Conservation (phyloP, 2,329 filamentous ascomycete genomes). For the Alternaria brassicae region DNA sequence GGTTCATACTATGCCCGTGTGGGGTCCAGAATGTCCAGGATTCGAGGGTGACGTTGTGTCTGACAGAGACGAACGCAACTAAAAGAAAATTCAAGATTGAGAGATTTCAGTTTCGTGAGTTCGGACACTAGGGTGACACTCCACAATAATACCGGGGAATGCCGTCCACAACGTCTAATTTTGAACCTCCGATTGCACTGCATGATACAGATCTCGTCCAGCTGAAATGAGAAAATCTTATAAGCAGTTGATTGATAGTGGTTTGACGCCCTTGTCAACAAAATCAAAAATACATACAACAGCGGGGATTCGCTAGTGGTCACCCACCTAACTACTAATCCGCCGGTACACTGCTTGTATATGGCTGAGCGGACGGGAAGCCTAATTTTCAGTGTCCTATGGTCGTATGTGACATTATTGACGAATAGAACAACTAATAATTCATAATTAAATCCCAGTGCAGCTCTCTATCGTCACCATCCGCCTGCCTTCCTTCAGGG, state of each 20-base stretch:
- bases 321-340: too few relatives aligned
- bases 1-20: background rate
- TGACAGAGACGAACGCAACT: background rate
- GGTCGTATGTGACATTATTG: too few relatives aligned
- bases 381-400: too few relatives aligned
- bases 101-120: too few relatives aligned
- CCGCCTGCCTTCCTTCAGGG: slow-evolving; percentile 18
- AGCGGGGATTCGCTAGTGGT: too few relatives aligned
- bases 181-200: background rate
- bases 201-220: background rate
- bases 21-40: background rate
- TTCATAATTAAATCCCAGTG: slow-evolving; percentile 11
- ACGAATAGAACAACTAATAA: too few relatives aligned
- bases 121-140: background rate
- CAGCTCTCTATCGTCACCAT: slow-evolving; percentile 16
- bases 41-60: background rate
- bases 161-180: background rate
- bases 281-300: too few relatives aligned
- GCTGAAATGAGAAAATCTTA: background rate
- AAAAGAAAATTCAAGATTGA: too few relatives aligned
- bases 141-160: background rate
- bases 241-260: rapidly evolving
- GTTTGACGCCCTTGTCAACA: too few relatives aligned
- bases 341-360: too few relatives aligned
- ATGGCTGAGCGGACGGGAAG: too few relatives aligned